Conservation (phyloP, 2,329 filamentous ascomycete genomes). For the Fusarium newnesense region DNA sequence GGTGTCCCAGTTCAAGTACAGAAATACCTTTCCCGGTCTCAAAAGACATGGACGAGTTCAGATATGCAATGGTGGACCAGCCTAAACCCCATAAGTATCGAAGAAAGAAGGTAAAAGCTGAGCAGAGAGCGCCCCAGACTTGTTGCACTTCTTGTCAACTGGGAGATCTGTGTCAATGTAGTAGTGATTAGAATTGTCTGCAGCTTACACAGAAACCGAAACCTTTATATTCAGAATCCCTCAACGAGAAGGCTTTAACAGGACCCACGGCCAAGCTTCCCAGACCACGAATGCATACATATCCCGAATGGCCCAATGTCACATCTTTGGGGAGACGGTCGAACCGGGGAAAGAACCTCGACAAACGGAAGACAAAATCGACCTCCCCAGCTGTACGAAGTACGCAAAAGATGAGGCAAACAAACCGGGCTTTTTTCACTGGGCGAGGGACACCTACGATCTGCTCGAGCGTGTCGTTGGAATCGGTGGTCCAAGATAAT, state of each 20-base stretch:
- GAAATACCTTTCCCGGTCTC: slow-evolving; percentile 48
- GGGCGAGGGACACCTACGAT: background rate
- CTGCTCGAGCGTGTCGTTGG: background rate
- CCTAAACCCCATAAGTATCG: slow-evolving; percentile 35
- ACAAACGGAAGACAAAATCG: background rate
- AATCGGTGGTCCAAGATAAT: background rate
- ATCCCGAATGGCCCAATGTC: slow-evolving; percentile 26
- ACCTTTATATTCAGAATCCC: background rate
- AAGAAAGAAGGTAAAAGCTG: slow-evolving; percentile 29
- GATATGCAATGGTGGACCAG: slow-evolving; percentile 49
- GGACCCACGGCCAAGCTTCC: slow-evolving; percentile 26
- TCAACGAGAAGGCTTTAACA: background rate
- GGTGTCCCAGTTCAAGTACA: slow-evolving; percentile 42
- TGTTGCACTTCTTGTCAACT: slow-evolving; percentile 47
- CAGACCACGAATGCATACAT: slow-evolving; percentile 10
- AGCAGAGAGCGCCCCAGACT: slow-evolving; percentile 2
- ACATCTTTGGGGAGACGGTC: background rate
- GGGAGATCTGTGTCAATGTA: slow-evolving; percentile 35
- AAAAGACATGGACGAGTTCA: slow-evolving; percentile 48
- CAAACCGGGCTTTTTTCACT: slow-evolving; percentile 27
- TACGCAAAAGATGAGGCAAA: background rate
- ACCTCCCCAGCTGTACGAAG: background rate
- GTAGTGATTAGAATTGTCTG: slow-evolving; percentile 36
- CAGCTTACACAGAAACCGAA: slow-evolving; percentile 31
- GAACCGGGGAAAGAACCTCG: background rate